A percentile compares a stretch with the other conserved stretches of the same genome.
These are phyloP conservation scores for Scutellaria baicalensis DNA, from an alignment of 257 asterid species.

Conservation along the genomic window DNA sequence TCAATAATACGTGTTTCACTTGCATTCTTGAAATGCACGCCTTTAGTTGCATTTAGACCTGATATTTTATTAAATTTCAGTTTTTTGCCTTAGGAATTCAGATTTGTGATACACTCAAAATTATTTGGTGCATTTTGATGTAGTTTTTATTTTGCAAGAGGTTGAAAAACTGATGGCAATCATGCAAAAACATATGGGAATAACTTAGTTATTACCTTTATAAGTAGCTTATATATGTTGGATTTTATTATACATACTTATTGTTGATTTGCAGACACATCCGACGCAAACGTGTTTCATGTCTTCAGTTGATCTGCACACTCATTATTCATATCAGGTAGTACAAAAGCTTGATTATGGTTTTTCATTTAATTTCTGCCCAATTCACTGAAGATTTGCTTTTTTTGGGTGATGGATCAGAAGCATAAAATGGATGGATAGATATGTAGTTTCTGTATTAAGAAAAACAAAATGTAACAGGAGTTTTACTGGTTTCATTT, in stretches of 20 bases:
- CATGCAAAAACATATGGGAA: neutral
- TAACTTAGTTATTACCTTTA: neutral
- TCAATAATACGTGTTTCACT: neutral
- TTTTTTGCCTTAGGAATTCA: no score
- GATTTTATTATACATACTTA: constrained; percentile 7
- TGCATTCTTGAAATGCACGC: neutral
- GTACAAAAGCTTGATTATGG: neutral
- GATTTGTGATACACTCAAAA: neutral
- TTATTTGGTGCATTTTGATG: neutral
- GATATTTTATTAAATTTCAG: no score
- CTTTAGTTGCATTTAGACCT: neutral
- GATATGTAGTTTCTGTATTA: neutral
- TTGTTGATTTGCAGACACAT: constrained; percentile 80
- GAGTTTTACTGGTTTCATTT: neutral
- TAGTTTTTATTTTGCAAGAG: neutral
- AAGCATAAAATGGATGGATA: neutral
- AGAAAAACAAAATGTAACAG: neutral
- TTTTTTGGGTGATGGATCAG: neutral
- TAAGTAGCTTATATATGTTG: neutral
- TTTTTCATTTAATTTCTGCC: neutral
- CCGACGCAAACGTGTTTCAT: constrained; percentile 97
- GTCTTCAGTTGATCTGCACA: constrained; percentile 98
- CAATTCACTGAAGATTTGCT: neutral
- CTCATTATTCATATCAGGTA: constrained; percentile 99
- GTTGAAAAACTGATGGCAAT: constrained; percentile 2